Evolutionary conservation across 2,329 filamentous ascomycete species (phyloP).

Genomic region (Cladosporium oxysporum): DNA sequence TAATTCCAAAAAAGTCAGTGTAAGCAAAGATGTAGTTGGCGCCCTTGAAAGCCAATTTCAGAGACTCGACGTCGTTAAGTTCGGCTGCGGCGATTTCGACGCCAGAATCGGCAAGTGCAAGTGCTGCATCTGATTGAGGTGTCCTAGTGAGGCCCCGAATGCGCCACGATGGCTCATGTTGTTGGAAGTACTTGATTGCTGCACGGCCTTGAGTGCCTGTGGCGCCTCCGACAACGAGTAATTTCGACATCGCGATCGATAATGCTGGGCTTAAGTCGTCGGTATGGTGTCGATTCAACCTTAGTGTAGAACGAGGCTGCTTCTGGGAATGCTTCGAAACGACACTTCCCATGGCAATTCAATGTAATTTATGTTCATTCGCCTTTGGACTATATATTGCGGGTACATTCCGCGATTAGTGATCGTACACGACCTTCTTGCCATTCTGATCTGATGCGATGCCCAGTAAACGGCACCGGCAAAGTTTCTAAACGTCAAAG

Average conservation of each 20-base stretch:
- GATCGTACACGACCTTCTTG: background rate
- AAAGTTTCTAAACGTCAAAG: background rate
- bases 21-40: slow-evolving; percentile 41
- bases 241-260: slow-evolving; percentile 17
- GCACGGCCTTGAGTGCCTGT: slow-evolving; percentile 22
- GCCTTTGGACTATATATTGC: background rate
- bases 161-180: slow-evolving; percentile 14
- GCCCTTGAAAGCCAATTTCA: slow-evolving; percentile 40
- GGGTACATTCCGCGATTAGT: background rate
- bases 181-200: slow-evolving; percentile 25
- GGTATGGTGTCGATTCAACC: background rate
- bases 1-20: slow-evolving; percentile 22
- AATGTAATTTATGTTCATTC: background rate
- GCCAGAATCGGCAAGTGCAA: slow-evolving; percentile 35
- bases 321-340: background rate
- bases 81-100: slow-evolving; percentile 43
- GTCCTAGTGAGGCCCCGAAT: slow-evolving; percentile 49
- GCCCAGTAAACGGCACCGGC: background rate
- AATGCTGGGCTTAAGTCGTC: background rate
- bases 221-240: slow-evolving; percentile 27
- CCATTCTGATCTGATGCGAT: background rate
- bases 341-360: background rate
- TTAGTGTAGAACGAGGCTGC: background rate
- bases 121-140: slow-evolving; percentile 39
- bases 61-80: slow-evolving; percentile 35